phyloP scores from a whole-genome alignment of 208 protist species.

The Acanthamoeba quina region DNA sequence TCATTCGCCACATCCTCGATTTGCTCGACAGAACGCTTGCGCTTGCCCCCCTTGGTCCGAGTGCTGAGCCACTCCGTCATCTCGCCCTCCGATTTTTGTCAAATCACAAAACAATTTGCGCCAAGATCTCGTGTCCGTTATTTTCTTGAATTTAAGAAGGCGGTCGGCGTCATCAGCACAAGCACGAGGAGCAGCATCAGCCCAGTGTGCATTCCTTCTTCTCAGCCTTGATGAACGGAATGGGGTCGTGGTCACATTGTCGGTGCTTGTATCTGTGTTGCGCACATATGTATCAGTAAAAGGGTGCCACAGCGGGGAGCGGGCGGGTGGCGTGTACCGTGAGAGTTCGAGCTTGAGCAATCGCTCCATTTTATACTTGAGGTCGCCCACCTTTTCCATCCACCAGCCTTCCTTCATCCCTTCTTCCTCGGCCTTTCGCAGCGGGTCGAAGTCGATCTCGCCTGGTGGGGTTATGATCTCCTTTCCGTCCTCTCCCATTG shows the following conservation, averaged over 20 bases:
- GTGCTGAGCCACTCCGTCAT: background rate
- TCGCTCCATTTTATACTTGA: conserved; percentile 66
- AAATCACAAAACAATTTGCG: too few species aligned
- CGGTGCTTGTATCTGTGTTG: conserved; percentile 20
- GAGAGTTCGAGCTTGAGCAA: conserved; percentile 31
- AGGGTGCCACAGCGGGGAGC: background rate
- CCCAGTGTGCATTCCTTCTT: background rate
- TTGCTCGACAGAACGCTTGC: background rate
- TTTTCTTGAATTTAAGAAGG: background rate
- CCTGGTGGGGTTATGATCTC: background rate
- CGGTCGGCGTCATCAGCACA: too few species aligned
- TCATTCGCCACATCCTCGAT: background rate
- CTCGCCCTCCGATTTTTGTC: background rate
- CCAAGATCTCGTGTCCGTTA: background rate
- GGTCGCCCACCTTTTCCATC: conserved; percentile 59
- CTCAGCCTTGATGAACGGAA: conserved; percentile 24
- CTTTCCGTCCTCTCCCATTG: conserved; percentile 23
- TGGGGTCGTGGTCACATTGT: conserved; percentile 36
- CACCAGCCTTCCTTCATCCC: conserved; percentile 57
- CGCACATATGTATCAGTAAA: background rate
- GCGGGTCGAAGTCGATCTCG: background rate
- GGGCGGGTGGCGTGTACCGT: background rate
- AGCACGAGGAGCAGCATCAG: background rate
- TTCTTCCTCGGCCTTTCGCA: background rate
- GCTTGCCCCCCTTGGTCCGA: background rate